Percentiles rank a stretch among this genome's conserved stretches.
These are phyloP conservation scores for Heterotrichella gracilis DNA, from an alignment of 352 stramenopile species.

Conservation along the genomic window DNA sequence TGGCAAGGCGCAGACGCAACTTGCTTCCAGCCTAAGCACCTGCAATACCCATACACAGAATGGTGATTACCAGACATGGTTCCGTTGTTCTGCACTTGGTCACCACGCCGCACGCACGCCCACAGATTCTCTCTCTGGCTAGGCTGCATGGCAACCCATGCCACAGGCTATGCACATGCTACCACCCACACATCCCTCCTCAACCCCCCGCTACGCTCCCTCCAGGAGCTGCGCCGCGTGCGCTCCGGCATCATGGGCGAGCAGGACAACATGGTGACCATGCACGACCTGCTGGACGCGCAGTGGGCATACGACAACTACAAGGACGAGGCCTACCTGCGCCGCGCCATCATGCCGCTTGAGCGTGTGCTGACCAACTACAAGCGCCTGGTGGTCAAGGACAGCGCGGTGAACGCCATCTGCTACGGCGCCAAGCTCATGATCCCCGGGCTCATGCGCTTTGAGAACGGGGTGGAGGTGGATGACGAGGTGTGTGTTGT, in stretches of 20 bases:
- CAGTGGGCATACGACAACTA: slow-evolving; percentile 91
- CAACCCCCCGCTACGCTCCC: no score
- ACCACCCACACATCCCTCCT: no score
- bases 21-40: no score
- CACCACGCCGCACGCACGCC: no score
- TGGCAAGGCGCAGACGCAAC: no score
- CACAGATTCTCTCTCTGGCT: no score
- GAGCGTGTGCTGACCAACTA: slow-evolving; percentile 89
- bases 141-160: no score
- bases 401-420: slow-evolving; percentile 95
- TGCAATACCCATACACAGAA: no score
- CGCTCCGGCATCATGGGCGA: slow-evolving; percentile 73
- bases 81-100: no score
- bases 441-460: slow-evolving; percentile 87
- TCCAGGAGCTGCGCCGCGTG: slow-evolving; percentile 86
- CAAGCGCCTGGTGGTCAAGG: slow-evolving; percentile 98
- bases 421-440: slow-evolving; percentile 99
- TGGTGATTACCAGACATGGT: no score
- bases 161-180: no score
- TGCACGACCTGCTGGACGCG: slow-evolving; percentile 98
- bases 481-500: no score
- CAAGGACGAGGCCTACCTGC: slow-evolving; percentile 95
- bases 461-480: slow-evolving; percentile 93
- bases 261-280: slow-evolving; percentile 80
- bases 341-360: slow-evolving; percentile 78